Percentiles rank a stretch among this genome's conserved stretches.
phyloP scores from a whole-genome alignment of 208 protist genomes.

The Angomonas deanei region DNA sequence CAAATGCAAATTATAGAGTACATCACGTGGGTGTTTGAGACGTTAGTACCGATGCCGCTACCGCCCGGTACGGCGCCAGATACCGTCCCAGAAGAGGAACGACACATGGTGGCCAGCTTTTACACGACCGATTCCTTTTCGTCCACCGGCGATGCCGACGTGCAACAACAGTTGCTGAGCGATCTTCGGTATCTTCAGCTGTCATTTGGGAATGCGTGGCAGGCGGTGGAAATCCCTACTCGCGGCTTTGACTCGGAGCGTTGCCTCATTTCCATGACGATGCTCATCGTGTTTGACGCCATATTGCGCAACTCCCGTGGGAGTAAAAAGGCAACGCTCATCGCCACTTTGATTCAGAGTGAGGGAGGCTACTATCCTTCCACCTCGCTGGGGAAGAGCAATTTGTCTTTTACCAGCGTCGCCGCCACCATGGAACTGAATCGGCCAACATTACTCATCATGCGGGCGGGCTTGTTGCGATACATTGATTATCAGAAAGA shows the following conservation, averaged over 20 bases:
- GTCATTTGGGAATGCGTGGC: constrained; percentile 66
- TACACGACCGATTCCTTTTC: constrained; percentile 15
- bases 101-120: constrained; percentile 17
- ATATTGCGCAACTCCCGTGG: constrained; percentile 26
- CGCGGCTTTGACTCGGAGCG: constrained; percentile 62
- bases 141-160: constrained; percentile 6
- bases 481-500: constrained; percentile 46
- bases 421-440: constrained; percentile 54
- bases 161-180: constrained; percentile 37
- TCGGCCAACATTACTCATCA: constrained; percentile 31
- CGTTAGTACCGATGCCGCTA: constrained; percentile 49
- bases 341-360: constrained; percentile 32
- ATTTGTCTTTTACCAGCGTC: constrained; percentile 33
- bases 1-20: constrained; percentile 72
- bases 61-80: constrained; percentile 9
- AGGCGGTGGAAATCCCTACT: constrained; percentile 71
- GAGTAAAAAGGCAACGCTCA: constrained; percentile 17
- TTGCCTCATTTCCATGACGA: constrained; percentile 44
- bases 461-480: constrained; percentile 45
- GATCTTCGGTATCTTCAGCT: constrained; percentile 50
- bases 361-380: constrained; percentile 62
- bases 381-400: constrained; percentile 47
- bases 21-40: constrained; percentile 61
- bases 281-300: constrained; percentile 74
- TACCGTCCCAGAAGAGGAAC: constrained; percentile 15